These are phyloP conservation scores for Magnusiomyces ingens DNA, from an alignment of 1,139 yeast species.

Conservation along the genomic window DNA sequence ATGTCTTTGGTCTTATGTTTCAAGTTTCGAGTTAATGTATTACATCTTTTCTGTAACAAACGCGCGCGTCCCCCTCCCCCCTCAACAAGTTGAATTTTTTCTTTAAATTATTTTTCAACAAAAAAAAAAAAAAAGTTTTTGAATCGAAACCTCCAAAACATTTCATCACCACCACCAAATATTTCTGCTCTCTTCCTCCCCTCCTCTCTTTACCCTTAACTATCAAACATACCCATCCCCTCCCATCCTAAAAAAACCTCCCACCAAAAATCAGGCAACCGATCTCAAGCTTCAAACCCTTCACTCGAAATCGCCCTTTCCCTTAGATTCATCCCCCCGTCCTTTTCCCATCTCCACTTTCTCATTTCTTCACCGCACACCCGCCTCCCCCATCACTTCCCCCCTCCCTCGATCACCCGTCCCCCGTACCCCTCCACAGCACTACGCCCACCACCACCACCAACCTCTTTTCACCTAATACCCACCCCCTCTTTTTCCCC, in stretches of 20 bases:
- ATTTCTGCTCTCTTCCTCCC: no score
- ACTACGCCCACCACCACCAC: conserved; percentile 1
- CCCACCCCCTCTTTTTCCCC: background rate
- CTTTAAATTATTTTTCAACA: no score
- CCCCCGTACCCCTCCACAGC: conserved; percentile 1
- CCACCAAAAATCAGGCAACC: no score
- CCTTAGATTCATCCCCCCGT: no score
- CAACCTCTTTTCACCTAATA: background rate
- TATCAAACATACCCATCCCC: no score
- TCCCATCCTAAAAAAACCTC: no score
- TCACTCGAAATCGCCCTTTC: no score
- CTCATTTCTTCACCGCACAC: background rate
- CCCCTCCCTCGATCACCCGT: background rate
- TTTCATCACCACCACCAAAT: background rate
- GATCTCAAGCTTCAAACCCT: no score
- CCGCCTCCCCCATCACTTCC: background rate
- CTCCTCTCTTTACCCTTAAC: no score
- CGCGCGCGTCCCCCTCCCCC: background rate
- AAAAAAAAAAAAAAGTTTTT: background rate
- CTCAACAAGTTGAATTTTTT: no score
- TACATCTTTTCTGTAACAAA: background rate
- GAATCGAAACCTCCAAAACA: no score
- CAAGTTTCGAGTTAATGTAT: background rate
- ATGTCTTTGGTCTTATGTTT: background rate
- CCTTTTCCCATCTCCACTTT: background rate